Conservation (phyloP, 2,329 filamentous ascomycete species). For the Dactylella cylindrospora region DNA sequence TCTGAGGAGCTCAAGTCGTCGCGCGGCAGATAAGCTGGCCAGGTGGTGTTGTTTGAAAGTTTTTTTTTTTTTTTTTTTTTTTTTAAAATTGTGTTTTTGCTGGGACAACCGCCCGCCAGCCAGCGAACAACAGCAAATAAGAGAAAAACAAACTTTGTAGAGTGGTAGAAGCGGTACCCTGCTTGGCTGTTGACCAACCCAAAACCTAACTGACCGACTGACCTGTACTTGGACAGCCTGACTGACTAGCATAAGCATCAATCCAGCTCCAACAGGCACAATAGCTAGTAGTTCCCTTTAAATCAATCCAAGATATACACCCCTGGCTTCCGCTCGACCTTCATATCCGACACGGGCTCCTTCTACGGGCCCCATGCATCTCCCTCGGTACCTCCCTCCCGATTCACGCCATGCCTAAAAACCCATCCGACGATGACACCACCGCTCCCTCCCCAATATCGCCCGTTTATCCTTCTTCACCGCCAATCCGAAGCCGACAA, state of each 20-base stretch:
- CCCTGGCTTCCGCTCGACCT: neutral
- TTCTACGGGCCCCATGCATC: too few species aligned
- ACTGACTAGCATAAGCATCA: too few species aligned
- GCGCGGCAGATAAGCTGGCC: too few species aligned
- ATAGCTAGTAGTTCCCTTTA: too few species aligned
- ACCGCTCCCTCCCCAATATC: slow-evolving; percentile 36
- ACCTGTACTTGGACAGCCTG: too few species aligned
- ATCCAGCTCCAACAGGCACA: too few species aligned
- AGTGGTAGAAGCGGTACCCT: neutral
- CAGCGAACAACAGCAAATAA: neutral
- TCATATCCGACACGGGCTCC: neutral
- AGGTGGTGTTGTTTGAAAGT: too few species aligned
- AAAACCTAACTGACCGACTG: too few species aligned
- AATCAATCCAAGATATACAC: neutral
- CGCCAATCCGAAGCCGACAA: slow-evolving; percentile 17
- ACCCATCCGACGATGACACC: slow-evolving; percentile 22
- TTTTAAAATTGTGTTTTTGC: neutral
- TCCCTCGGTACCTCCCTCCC: too few species aligned
- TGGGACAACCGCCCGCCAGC: neutral
- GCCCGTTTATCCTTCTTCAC: slow-evolving; percentile 38
- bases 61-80: too few species aligned
- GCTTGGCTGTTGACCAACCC: neutral
- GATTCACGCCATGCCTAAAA: slow-evolving; percentile 22
- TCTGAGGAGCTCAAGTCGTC: too few species aligned
- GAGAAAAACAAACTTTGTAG: slow-evolving; percentile 1